Base-by-base conservation (phyloP, 1,139 yeast species). In the Kluyveromyces marxianus region DNA sequence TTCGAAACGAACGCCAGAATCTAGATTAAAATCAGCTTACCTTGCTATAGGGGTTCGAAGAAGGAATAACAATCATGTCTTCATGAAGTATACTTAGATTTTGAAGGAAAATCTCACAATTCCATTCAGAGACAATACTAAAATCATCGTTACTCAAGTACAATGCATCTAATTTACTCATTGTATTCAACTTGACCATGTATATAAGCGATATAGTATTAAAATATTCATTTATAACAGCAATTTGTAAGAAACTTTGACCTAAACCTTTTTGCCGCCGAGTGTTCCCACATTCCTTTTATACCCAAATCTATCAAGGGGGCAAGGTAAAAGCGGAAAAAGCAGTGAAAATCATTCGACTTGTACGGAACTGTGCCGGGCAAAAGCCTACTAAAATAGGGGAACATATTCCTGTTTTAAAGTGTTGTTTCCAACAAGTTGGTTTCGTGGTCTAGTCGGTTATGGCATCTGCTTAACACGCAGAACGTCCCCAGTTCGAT, bases 401-500 rank as follows among this genome's bases (percentile, higher is more conserved):
- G 1, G 21, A 14, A 1, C 21, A 14, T 14, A 14, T 14, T 14
- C 21, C 21, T 14, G 24, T 37, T 8, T 35, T 2, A 31, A 8
- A 14, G 25, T 4, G 28, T 4, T 3, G 10, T 3, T 25, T 8
- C 1, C 44, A 35, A 37, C 25, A 29, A 41, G 32, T 37, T 62
- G 79, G 80, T 75, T 75, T 74, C 81, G 87, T 87, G 95, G 95
- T 87, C 95, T 87, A 87, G 95, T 86, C 71, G 95, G 95, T 87
- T 78, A 87, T 86, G 95, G 94, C 95, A 84, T 83, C 90, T 86
- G 95, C 95, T 85, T 87, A 86, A 87, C 96, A 87, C 95, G 95
- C 95, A 84, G 90, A 84, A 86, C 90, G 96, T 88, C 96, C 96
- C 96, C 96, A 86, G 96, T 88, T 88, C 96, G 96, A 88, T 84